A percentile compares a stretch with the other conserved stretches of the same genome.
phyloP scores from a whole-genome alignment of 1,139 yeast genomes.

The Suhomyces panamericanus region DNA sequence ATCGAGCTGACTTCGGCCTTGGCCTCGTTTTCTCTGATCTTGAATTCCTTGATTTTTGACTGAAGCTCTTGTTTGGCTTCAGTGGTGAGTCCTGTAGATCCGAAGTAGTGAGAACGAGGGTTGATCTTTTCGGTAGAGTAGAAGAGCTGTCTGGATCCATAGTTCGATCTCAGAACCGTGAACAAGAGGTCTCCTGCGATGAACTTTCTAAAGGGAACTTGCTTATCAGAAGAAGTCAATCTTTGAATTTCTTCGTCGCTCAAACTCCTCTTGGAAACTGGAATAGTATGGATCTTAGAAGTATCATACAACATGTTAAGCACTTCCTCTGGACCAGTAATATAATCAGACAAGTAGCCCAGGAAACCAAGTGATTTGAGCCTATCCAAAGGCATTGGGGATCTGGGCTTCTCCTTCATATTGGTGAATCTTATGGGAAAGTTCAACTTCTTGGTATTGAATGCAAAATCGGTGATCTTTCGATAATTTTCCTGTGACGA shows the following conservation, averaged over 20 bases:
- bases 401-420: conserved; percentile 14
- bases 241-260: conserved; percentile 40
- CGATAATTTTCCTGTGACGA: conserved; percentile 44
- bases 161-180: conserved; percentile 53
- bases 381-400: conserved; percentile 26
- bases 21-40: conserved; percentile 20
- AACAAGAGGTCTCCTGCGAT: conserved; percentile 60
- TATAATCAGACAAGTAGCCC: conserved; percentile 70
- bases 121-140: conserved; percentile 38
- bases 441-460: conserved; percentile 28
- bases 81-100: conserved; percentile 44
- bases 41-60: conserved; percentile 20
- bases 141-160: conserved; percentile 55
- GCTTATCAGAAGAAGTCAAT: conserved; percentile 36
- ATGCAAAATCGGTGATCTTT: conserved; percentile 34
- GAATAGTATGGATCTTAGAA: conserved; percentile 59
- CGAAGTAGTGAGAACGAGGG: conserved; percentile 37
- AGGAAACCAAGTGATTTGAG: conserved; percentile 66
- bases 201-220: conserved; percentile 52
- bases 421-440: conserved; percentile 38
- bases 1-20: conserved; percentile 15
- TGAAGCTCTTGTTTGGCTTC: conserved; percentile 29
- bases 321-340: conserved; percentile 76
- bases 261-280: conserved; percentile 53
- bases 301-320: conserved; percentile 69